Conservation (phyloP, 306 rosid species). For the Quercus mongolica region DNA sequence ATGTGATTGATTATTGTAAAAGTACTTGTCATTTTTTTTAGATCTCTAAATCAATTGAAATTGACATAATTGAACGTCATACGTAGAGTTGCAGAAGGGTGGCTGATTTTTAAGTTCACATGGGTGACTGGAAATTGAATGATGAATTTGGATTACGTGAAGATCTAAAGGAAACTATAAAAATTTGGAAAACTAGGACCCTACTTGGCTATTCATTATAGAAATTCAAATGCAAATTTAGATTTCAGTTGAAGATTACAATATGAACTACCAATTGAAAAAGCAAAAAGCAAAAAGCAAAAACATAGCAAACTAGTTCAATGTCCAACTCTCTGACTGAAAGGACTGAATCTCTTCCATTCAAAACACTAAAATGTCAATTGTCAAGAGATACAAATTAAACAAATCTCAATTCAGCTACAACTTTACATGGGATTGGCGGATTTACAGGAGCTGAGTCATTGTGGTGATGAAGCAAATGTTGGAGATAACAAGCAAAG, state of each 20-base stretch:
- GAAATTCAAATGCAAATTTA: background rate
- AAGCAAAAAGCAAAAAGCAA: background rate
- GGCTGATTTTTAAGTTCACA: too few relatives aligned
- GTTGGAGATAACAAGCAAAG: background rate
- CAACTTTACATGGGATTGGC: background rate
- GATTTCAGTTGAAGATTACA: background rate
- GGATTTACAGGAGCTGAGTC: background rate
- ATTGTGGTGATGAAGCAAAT: background rate
- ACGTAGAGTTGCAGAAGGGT: too few relatives aligned
- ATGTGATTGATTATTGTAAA: too few relatives aligned
- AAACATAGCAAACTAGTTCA: background rate
- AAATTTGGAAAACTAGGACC: background rate
- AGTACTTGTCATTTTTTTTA: too few relatives aligned
- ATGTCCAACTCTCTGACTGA: background rate
- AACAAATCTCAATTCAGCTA: conserved; percentile 1
- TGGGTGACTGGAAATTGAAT: too few relatives aligned
- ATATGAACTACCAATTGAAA: background rate
- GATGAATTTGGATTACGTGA: too few relatives aligned
- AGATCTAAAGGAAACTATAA: too few relatives aligned
- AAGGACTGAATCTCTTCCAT: conserved; percentile 1
- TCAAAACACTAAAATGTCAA: background rate
- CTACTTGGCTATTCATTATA: background rate
- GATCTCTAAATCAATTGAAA: too few relatives aligned
- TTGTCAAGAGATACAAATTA: conserved; percentile 5
- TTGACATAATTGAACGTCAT: too few relatives aligned